phyloP scores from a whole-genome alignment of 495 filamentous ascomycete species.

The Penicillium cinerascens region DNA sequence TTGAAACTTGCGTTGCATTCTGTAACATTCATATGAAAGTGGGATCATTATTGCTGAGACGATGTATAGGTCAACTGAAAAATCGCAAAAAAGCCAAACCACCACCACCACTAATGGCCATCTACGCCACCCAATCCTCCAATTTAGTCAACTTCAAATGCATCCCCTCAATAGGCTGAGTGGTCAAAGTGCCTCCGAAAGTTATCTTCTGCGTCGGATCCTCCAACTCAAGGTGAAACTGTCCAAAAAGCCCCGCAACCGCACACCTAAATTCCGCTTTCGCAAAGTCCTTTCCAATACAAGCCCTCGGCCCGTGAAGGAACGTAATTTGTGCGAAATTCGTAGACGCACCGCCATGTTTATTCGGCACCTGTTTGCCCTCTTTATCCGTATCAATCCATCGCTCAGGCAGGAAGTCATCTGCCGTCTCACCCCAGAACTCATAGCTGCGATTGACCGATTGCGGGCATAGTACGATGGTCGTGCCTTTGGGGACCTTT shows the following conservation, averaged over 20 bases:
- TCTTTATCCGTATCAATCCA: constrained; percentile 38
- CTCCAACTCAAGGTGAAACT: constrained; percentile 46
- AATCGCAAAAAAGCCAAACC: too few relatives aligned
- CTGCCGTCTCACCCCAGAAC: constrained; percentile 37
- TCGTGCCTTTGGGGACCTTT: constrained; percentile 37
- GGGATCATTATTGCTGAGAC: too few relatives aligned
- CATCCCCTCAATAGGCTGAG: constrained; percentile 60
- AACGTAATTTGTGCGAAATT: constrained; percentile 44
- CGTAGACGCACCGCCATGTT: constrained; percentile 33
- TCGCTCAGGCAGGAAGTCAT: constrained; percentile 41
- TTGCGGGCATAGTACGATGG: constrained; percentile 35
- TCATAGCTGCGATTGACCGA: constrained; percentile 32
- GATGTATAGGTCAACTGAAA: too few relatives aligned
- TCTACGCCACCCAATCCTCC: constrained; percentile 53
- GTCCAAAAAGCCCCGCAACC: constrained; percentile 27
- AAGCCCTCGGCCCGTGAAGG: constrained; percentile 41
- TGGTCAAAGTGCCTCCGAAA: constrained; percentile 59
- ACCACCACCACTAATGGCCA: not conserved
- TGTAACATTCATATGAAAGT: too few relatives aligned
- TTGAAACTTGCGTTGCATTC: too few relatives aligned
- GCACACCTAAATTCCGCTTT: constrained; percentile 31
- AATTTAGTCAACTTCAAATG: constrained; percentile 54
- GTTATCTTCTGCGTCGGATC: constrained; percentile 53
- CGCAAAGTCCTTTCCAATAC: constrained; percentile 46
- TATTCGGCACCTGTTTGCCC: constrained; percentile 17